phyloP scores from a whole-genome alignment of 2,329 filamentous ascomycete genomes.

The Didymella exigua region DNA sequence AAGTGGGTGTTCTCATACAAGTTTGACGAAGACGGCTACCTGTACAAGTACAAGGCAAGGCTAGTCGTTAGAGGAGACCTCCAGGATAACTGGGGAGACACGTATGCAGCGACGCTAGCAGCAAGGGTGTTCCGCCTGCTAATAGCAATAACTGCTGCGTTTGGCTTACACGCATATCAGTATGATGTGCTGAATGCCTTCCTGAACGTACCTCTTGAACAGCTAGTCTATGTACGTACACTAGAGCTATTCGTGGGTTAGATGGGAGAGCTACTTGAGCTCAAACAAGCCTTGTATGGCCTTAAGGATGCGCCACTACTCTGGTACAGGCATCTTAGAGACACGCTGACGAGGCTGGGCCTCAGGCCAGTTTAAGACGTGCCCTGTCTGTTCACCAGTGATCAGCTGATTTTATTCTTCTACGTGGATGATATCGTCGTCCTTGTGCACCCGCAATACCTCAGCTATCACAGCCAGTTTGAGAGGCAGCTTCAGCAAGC shows the following conservation, averaged over 20 bases:
- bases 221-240: neutral
- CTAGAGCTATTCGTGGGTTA: neutral
- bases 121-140: slow-evolving; percentile 22
- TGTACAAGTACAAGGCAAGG: slow-evolving; percentile 22
- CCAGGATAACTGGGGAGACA: slow-evolving; percentile 12
- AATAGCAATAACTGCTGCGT: slow-evolving; percentile 28
- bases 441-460: too few relatives aligned
- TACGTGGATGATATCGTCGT: too few relatives aligned
- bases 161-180: slow-evolving; percentile 22
- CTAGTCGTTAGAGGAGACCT: slow-evolving; percentile 21
- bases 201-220: slow-evolving; percentile 21
- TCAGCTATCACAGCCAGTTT: too few relatives aligned
- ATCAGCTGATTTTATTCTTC: slow-evolving; percentile 24
- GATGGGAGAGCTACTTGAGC: neutral
- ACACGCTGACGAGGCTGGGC: slow-evolving; percentile 18
- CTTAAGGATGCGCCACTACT: slow-evolving; percentile 27
- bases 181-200: slow-evolving; percentile 32
- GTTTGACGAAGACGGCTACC: slow-evolving; percentile 20
- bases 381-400: neutral
- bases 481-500: too few relatives aligned
- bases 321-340: slow-evolving; percentile 22
- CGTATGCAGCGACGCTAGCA: slow-evolving; percentile 4
- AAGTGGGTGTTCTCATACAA: slow-evolving; percentile 5
- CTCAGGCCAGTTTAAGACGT: slow-evolving; percentile 12
- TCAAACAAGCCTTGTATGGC: slow-evolving; percentile 26